phyloP scores from a whole-genome alignment of 495 filamentous ascomycete species.

The Astrothelium macrocarpum region DNA sequence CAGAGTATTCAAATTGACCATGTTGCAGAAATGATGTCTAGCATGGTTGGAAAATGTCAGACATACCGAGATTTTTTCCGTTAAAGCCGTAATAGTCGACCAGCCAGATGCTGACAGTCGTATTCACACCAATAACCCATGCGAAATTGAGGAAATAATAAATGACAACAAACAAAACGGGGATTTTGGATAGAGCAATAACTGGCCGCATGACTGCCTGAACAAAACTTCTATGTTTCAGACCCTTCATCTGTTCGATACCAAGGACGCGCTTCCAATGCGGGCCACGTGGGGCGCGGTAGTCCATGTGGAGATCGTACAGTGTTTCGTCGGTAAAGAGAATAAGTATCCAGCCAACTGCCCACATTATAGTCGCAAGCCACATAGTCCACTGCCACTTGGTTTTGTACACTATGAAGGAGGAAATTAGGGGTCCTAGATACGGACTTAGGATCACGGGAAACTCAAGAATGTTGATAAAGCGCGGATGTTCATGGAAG shows the following conservation, averaged over 20 bases:
- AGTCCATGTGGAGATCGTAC: slow-evolving; percentile 6
- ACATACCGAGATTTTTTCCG: slow-evolving; percentile 8
- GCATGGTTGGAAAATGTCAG: neutral
- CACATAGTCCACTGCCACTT: slow-evolving; percentile 15
- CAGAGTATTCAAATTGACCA: neutral
- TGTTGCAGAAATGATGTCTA: neutral
- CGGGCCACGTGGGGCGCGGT: neutral
- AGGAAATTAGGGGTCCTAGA: slow-evolving; percentile 13
- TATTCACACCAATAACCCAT: slow-evolving; percentile 15
- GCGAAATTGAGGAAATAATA: slow-evolving; percentile 15
- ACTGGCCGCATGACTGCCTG: slow-evolving; percentile 6
- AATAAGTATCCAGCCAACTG: slow-evolving; percentile 5
- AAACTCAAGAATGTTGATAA: slow-evolving; percentile 13
- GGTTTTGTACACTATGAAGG: slow-evolving; percentile 10
- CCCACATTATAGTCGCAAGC: slow-evolving; percentile 6
- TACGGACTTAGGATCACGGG: slow-evolving; percentile 13
- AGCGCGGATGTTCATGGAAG: slow-evolving; percentile 16
- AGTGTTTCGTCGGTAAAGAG: slow-evolving; percentile 8
- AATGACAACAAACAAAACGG: slow-evolving; percentile 9
- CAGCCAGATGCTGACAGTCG: slow-evolving; percentile 12
- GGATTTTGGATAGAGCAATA: slow-evolving; percentile 11
- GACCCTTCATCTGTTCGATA: slow-evolving; percentile 8
- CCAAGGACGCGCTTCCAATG: slow-evolving; percentile 9
- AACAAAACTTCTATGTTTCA: neutral
- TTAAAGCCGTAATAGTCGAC: slow-evolving; percentile 11